Conservation (phyloP, 352 stramenopile genomes). For the Globisporangium camurandrum region DNA sequence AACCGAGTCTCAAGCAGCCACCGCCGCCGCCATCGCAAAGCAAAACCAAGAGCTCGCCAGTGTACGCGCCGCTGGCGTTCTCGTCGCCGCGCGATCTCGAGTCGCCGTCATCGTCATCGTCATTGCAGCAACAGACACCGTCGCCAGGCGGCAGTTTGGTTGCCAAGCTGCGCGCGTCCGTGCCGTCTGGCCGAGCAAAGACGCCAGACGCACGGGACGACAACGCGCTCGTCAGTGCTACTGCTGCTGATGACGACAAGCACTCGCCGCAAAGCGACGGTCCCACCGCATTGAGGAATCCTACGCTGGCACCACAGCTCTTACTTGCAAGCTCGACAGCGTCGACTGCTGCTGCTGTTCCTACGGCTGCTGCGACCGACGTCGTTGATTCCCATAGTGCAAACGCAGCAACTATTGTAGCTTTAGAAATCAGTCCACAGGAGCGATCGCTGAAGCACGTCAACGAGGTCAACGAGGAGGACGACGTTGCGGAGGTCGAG, state of each 20-base stretch:
- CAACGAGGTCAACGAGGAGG: constrained; percentile 9
- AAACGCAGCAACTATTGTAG: not conserved
- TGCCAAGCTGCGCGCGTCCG: constrained; percentile 36
- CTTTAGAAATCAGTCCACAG: not conserved
- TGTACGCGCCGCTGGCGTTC: no score
- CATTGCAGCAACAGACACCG: not conserved
- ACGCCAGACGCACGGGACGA: not conserved
- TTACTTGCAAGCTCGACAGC: no score
- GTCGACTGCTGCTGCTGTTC: no score
- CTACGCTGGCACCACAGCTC: no score
- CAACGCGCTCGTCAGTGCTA: no score
- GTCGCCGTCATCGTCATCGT: not conserved
- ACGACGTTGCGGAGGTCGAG: not conserved
- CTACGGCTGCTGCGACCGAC: no score
- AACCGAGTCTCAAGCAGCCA: not conserved
- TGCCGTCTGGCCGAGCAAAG: constrained; percentile 30
- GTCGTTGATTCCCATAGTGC: not conserved
- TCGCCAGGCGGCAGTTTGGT: constrained; percentile 30
- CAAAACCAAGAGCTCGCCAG: no score
- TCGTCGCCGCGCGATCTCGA: not conserved
- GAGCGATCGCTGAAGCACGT: constrained; percentile 12
- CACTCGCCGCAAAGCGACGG: no score
- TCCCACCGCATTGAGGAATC: no score
- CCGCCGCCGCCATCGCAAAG: not conserved
- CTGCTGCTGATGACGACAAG: no score